phyloP scores from a whole-genome alignment of 345 rosid genomes.

The Hirschfeldia incana region DNA sequence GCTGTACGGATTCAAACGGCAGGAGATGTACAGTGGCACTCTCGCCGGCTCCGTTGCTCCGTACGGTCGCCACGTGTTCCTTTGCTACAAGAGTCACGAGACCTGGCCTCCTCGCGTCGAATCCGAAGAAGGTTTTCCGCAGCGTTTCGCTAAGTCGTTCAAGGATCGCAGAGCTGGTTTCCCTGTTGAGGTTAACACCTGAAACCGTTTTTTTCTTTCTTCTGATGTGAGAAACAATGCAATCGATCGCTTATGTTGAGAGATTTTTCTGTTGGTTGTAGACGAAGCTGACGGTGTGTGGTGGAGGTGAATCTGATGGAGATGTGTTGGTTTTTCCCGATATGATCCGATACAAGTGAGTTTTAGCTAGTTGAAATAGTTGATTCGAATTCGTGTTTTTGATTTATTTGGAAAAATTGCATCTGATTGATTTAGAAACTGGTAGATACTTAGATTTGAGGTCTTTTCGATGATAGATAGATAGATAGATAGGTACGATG shows the following conservation, averaged over 20 bases:
- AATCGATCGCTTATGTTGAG: background rate
- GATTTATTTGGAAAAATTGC: background rate
- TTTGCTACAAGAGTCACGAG: constrained; percentile 60
- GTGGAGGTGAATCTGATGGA: constrained; percentile 72
- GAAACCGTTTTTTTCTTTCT: background rate
- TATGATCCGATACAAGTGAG: constrained; percentile 87
- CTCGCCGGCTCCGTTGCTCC: constrained; percentile 68
- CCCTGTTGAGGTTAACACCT: constrained; percentile 48
- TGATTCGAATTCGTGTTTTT: background rate
- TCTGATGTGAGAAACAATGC: background rate
- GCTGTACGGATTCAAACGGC: constrained; percentile 68
- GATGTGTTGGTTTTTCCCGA: constrained; percentile 93
- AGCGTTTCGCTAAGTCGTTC: constrained; percentile 59
- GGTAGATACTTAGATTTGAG: background rate
- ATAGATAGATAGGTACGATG: background rate
- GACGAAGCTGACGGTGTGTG: constrained; percentile 71
- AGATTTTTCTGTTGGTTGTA: constrained; percentile 19
- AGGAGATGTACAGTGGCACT: constrained; percentile 63
- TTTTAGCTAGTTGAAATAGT: constrained; percentile 1
- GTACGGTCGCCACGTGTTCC: constrained; percentile 83
- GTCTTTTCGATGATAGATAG: background rate
- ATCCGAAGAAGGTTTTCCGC: constrained; percentile 66
- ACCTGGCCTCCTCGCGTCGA: constrained; percentile 82
- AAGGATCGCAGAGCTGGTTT: constrained; percentile 68
- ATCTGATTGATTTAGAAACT: background rate